A percentile compares a stretch with the other conserved stretches of the same genome.
These are phyloP conservation scores for Phylloboletellus chloephorus DNA, from an alignment of 1,284 basidiomycete species.

Conservation along the genomic window DNA sequence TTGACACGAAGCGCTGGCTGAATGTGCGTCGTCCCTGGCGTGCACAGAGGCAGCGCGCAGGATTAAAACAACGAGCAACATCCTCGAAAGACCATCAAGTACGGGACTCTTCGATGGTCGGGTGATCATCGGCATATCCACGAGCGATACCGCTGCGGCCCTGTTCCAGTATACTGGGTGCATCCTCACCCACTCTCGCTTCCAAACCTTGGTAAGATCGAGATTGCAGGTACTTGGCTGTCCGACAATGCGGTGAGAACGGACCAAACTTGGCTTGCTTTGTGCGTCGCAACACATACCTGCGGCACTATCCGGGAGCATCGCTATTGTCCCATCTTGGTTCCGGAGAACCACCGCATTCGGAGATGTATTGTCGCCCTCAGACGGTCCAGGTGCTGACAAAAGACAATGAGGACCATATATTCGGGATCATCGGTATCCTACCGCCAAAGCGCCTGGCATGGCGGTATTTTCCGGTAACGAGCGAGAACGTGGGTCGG, in stretches of 20 bases:
- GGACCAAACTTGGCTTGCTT: constrained; percentile 7
- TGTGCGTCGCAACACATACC: constrained; percentile 37
- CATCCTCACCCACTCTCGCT: constrained; percentile 71
- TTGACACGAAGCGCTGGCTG: no score
- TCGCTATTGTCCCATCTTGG: constrained; percentile 54
- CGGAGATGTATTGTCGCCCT: constrained; percentile 17
- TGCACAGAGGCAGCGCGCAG: neutral
- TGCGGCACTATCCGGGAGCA: constrained; percentile 63
- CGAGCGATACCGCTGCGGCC: constrained; percentile 87
- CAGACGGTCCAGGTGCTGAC: constrained; percentile 4
- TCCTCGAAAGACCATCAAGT: constrained; percentile 1
- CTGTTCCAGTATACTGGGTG: constrained; percentile 79
- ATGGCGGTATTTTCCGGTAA: constrained; percentile 84
- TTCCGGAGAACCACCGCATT: constrained; percentile 56
- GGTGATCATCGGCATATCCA: constrained; percentile 65
- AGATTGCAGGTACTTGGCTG: constrained; percentile 62
- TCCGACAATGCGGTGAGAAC: constrained; percentile 7
- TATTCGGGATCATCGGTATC: constrained; percentile 6
- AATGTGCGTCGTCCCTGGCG: neutral
- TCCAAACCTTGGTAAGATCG: constrained; percentile 86
- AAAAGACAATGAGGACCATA: constrained; percentile 2
- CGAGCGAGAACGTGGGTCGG: constrained; percentile 77
- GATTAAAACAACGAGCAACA: neutral
- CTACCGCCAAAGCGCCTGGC: constrained; percentile 60
- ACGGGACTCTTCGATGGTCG: neutral